Percentiles rank a stretch among this genome's conserved stretches.
These are phyloP conservation scores for Pascua guehoae DNA, from an alignment of 1,284 basidiomycete species.

Conservation along the genomic window DNA sequence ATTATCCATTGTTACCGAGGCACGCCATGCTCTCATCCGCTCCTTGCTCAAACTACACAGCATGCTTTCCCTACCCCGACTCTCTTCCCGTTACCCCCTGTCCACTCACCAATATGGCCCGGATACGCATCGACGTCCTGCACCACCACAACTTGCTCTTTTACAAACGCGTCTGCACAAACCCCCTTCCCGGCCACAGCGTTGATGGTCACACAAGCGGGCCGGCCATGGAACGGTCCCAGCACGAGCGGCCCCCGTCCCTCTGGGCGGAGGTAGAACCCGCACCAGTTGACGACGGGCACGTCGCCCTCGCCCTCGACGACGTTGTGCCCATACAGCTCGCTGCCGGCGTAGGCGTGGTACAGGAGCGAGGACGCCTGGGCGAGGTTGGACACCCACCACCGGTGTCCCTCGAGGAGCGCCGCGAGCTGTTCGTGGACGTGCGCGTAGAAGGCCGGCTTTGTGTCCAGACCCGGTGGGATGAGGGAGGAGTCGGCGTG, in stretches of 20 bases:
- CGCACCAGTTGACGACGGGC: constrained; percentile 78
- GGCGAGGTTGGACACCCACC: constrained; percentile 84
- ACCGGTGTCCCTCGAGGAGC: constrained; percentile 64
- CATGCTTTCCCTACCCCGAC: too few relatives aligned
- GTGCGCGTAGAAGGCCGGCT: constrained; percentile 71
- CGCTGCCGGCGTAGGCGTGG: constrained; percentile 63
- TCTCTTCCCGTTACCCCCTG: background rate
- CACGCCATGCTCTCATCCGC: too few relatives aligned
- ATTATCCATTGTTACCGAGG: too few relatives aligned
- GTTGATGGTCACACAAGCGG: constrained; percentile 77
- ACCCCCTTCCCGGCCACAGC: constrained; percentile 65
- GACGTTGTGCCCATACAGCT: constrained; percentile 58
- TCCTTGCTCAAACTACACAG: too few relatives aligned
- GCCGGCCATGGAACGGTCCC: constrained; percentile 82
- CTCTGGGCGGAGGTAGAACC: constrained; percentile 72
- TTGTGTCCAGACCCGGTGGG: constrained; percentile 60
- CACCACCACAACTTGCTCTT: constrained; percentile 60
- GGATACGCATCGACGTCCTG: constrained; percentile 71
- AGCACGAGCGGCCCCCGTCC: constrained; percentile 56
- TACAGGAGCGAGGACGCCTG: constrained; percentile 76
- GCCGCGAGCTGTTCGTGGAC: constrained; percentile 61
- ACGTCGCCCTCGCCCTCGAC: constrained; percentile 42
- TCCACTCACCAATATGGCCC: constrained; percentile 63
- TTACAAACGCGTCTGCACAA: constrained; percentile 71
- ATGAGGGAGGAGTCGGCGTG: constrained; percentile 77